Base-by-base conservation (phyloP, 441 rosid genomes). In the Capsella rubella region DNA sequence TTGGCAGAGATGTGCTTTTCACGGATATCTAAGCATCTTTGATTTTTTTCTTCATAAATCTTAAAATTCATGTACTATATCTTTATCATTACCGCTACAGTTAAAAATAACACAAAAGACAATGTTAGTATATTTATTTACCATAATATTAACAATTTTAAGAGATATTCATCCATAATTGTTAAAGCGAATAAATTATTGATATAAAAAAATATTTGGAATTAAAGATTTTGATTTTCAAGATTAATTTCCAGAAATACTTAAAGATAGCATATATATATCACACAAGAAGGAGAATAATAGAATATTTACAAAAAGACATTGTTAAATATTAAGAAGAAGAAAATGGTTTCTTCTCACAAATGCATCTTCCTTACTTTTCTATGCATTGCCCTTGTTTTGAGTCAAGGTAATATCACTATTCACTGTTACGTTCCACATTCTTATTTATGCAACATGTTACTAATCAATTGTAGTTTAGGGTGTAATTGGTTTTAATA, bases 1-100 rank as follows among this genome's bases (percentile, higher is more conserved):
- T 97, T 31, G 90, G 82, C 70, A 95, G 85, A 95, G 85, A 69
- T 86, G 97, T 21, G 93, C 80, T 80, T 82, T 93, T 21, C 25
- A 21, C 25, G 25, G 25, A 21, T 21, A 21, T 21, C 25, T 21
- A 21, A 21, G 25, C 25, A 21, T 21, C 25, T 21, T 21, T 21
- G 25, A 21, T 21, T 21, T 21, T 21, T 21, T 21, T 21, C 25
- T 21, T 21, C 25, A 21, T 21, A 21, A 21, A 21, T 21, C 25
- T 21, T 21, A 21, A 21, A 21, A 21, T 21, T 21, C 25, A 21
- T 21, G 25, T 21, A 21, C 25, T 21, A 21, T 21, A 21, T 21
- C 1, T 21, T 21, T 21, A 21, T 21, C 25, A 21, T 21, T 21
- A 21, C 25, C 25, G 25, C 25, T 21, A 21, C 25, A 2, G 25